Evolutionary conservation across 345 rosid species (phyloP).

Genomic region (Linum tenue): DNA sequence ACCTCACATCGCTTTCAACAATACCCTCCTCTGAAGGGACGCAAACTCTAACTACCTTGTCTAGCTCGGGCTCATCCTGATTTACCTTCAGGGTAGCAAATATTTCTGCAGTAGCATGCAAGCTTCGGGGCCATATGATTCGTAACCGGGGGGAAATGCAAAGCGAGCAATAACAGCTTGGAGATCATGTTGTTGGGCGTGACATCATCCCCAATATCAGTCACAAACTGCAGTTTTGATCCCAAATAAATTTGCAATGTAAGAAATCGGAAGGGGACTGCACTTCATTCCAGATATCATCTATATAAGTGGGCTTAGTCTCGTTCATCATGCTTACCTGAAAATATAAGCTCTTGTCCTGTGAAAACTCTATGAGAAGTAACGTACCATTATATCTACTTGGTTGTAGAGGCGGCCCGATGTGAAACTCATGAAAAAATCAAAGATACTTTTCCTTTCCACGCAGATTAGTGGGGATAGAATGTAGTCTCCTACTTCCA

Average conservation of each 20-base stretch:
- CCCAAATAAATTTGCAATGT: too few relatives aligned
- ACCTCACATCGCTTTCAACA: constrained; percentile 87
- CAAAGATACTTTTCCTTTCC: constrained; percentile 92
- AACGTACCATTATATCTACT: constrained; percentile 85
- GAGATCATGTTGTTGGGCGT: constrained; percentile 82
- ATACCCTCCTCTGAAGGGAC: constrained; percentile 91
- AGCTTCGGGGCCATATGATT: constrained; percentile 89
- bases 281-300: too few relatives aligned
- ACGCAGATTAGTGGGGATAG: constrained; percentile 82
- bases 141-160: constrained; percentile 90
- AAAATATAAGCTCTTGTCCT: constrained; percentile 97
- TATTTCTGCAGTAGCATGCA: constrained; percentile 91
- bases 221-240: constrained; percentile 86
- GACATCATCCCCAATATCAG: constrained; percentile 93
- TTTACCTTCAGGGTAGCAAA: constrained; percentile 76
- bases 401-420: constrained; percentile 93
- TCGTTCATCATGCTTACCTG: constrained; percentile 41
- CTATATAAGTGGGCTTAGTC: too few relatives aligned
- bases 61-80: constrained; percentile 90
- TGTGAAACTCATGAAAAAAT: constrained; percentile 87
- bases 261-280: too few relatives aligned
- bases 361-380: constrained; percentile 91
- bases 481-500: constrained; percentile 94
- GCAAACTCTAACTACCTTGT: constrained; percentile 74
- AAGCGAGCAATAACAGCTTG: constrained; percentile 76